Conservation (phyloP, 1,284 basidiomycete genomes). For the Caloboletus inedulis region DNA sequence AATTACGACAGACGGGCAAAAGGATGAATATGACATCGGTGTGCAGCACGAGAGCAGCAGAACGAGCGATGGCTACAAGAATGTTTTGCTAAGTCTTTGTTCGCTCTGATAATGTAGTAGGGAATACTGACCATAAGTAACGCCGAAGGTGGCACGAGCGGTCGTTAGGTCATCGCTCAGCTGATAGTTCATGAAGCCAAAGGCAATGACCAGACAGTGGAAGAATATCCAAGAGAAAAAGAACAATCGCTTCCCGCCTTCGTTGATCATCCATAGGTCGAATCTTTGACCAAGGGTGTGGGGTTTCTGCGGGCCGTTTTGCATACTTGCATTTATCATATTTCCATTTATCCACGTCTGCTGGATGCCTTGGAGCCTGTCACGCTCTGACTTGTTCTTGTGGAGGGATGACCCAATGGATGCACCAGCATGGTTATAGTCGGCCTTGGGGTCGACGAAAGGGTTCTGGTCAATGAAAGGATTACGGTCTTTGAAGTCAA, state of each 20-base stretch:
- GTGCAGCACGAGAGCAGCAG: slow-evolving; percentile 82
- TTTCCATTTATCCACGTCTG: slow-evolving; percentile 41
- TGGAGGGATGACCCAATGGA: slow-evolving; percentile 44
- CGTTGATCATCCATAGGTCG: slow-evolving; percentile 87
- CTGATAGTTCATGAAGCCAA: slow-evolving; percentile 75
- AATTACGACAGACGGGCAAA: slow-evolving; percentile 87
- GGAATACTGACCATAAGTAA: slow-evolving; percentile 65
- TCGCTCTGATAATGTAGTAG: not conserved
- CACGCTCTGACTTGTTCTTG: slow-evolving; percentile 77
- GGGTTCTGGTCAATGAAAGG: slow-evolving; percentile 53
- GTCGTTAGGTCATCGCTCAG: slow-evolving; percentile 71
- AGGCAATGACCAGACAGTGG: slow-evolving; percentile 67
- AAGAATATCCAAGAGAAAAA: slow-evolving; percentile 75
- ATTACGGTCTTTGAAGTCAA: slow-evolving; percentile 70
- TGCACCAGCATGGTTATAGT: slow-evolving; percentile 20
- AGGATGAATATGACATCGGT: slow-evolving; percentile 88
- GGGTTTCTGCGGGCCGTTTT: slow-evolving; percentile 33
- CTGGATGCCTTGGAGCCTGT: slow-evolving; percentile 76
- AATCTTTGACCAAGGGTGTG: slow-evolving; percentile 45
- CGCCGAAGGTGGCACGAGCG: slow-evolving; percentile 67
- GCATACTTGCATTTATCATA: slow-evolving; percentile 33
- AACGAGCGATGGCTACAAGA: slow-evolving; percentile 68
- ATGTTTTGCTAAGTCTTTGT: not conserved
- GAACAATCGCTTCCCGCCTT: slow-evolving; percentile 75
- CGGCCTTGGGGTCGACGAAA: slow-evolving; percentile 20